Percentiles rank a stretch among this genome's conserved stretches.
Evolutionary conservation across 2,329 filamentous ascomycete genomes (phyloP).

Genomic region (Calonectria hongkongensis): DNA sequence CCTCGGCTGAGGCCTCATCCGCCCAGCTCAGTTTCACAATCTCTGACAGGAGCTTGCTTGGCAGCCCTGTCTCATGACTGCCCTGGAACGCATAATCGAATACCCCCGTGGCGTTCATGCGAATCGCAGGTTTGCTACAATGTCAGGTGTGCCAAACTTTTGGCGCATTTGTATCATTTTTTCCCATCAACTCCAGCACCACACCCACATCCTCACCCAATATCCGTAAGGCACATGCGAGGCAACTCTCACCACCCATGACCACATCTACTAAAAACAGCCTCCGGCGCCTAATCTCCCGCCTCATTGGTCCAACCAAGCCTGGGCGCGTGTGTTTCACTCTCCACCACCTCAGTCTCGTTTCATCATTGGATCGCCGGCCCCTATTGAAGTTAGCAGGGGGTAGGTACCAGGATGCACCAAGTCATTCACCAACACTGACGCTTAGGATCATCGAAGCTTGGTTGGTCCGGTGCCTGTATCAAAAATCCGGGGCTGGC

Average conservation of each 20-base stretch:
- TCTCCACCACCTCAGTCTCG: slow-evolving; percentile 48
- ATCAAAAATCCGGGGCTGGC: slow-evolving; percentile 45
- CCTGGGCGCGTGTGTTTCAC: slow-evolving; percentile 55
- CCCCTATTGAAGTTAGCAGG: slow-evolving; percentile 25
- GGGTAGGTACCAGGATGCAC: slow-evolving; percentile 15
- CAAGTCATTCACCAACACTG: slow-evolving; percentile 11
- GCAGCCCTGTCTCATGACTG: slow-evolving; percentile 14
- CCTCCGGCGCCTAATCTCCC: slow-evolving; percentile 55
- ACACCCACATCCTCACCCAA: not conserved
- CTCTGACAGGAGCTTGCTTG: slow-evolving; percentile 38
- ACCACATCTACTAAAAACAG: slow-evolving; percentile 36
- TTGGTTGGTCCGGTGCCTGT: slow-evolving; percentile 49
- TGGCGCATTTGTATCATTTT: not conserved
- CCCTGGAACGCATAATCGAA: slow-evolving; percentile 22
- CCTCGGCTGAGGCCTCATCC: not conserved
- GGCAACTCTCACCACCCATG: slow-evolving; percentile 15
- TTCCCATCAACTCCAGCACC: not conserved
- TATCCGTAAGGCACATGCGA: slow-evolving; percentile 4
- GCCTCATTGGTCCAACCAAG: slow-evolving; percentile 53
- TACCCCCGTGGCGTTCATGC: slow-evolving; percentile 34
- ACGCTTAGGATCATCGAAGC: slow-evolving; percentile 2
- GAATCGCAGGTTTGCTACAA: not conserved
- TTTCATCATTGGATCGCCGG: slow-evolving; percentile 52
- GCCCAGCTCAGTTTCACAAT: slow-evolving; percentile 35
- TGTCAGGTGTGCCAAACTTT: not conserved